Evolutionary conservation across 2,329 filamentous ascomycete species (phyloP).

Genomic region (Ophiosphaerella herpotricha): DNA sequence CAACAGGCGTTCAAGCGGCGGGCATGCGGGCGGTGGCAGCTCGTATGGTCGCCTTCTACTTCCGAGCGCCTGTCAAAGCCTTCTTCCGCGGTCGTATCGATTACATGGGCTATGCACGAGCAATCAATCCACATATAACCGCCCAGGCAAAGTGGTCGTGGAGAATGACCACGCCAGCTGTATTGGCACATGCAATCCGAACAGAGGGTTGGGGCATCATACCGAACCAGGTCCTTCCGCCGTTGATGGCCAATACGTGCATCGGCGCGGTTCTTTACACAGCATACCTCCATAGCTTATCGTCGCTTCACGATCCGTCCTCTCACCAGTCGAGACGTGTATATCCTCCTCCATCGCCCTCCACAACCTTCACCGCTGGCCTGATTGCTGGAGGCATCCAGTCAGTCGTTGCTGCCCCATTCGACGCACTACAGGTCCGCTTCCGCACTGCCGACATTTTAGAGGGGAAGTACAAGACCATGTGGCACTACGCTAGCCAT

Average conservation of each 20-base stretch:
- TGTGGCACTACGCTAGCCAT: slow-evolving; percentile 72
- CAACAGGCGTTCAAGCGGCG: slow-evolving; percentile 80
- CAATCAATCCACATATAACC: slow-evolving; percentile 62
- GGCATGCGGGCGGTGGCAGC: slow-evolving; percentile 82
- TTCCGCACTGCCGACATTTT: slow-evolving; percentile 68
- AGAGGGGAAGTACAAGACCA: slow-evolving; percentile 64
- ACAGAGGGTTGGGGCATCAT: slow-evolving; percentile 76
- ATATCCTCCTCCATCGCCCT: slow-evolving; percentile 69
- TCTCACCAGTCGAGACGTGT: slow-evolving; percentile 64
- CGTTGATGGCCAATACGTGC: slow-evolving; percentile 73
- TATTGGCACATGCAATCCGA: slow-evolving; percentile 69
- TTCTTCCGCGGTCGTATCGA: slow-evolving; percentile 92
- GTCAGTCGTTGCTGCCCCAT: slow-evolving; percentile 72
- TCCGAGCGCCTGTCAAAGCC: slow-evolving; percentile 85
- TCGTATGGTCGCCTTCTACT: slow-evolving; percentile 86
- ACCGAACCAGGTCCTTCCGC: slow-evolving; percentile 76
- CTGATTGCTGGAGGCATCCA: slow-evolving; percentile 71
- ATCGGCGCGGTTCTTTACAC: slow-evolving; percentile 78
- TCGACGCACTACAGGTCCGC: slow-evolving; percentile 75
- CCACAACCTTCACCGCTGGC: slow-evolving; percentile 70
- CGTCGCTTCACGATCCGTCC: slow-evolving; percentile 68
- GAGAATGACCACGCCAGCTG: slow-evolving; percentile 69
- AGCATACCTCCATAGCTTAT: slow-evolving; percentile 73
- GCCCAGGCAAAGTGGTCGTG: slow-evolving; percentile 61
- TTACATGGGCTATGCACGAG: slow-evolving; percentile 69